Conservation (phyloP, 306 rosid genomes). For the Rosa multiflora region DNA sequence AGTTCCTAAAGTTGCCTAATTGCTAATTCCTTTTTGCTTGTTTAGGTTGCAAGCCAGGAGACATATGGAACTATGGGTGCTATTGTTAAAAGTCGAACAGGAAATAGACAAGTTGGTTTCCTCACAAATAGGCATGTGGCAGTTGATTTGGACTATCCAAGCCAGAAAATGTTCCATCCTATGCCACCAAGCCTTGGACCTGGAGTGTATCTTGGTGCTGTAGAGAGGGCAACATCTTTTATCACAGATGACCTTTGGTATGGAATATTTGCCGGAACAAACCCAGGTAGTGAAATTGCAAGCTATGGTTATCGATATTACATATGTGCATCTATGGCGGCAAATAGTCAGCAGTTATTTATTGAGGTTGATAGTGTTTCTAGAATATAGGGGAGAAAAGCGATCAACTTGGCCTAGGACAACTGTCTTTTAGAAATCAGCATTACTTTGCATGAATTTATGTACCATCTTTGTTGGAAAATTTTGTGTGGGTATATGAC, state of each 20-base stretch:
- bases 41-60: slow-evolving; percentile 97
- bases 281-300: slow-evolving; percentile 72
- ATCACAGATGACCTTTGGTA: slow-evolving; percentile 98
- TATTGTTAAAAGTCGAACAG: slow-evolving; percentile 91
- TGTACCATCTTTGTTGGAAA: not conserved
- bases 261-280: slow-evolving; percentile 96
- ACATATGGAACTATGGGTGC: slow-evolving; percentile 98
- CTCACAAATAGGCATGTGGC: slow-evolving; percentile 99
- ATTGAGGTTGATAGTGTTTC: slow-evolving; percentile 1
- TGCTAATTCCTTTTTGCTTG: slow-evolving; percentile 33
- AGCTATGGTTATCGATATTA: slow-evolving; percentile 18
- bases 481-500: not conserved
- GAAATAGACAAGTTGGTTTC: slow-evolving; percentile 85
- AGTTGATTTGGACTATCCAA: slow-evolving; percentile 96
- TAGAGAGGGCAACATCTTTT: slow-evolving; percentile 98
- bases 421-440: not conserved
- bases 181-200: slow-evolving; percentile 99
- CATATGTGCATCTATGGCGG: not conserved
- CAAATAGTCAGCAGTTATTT: not conserved
- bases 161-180: slow-evolving; percentile 99
- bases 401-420: not conserved
- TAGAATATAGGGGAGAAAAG: not conserved
- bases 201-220: slow-evolving; percentile 98
- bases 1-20: slow-evolving; percentile 11
- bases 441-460: not conserved